A percentile compares a stretch with the other conserved stretches of the same genome.
Evolutionary conservation across 805 yeast genomes (phyloP).

Genomic region (Tetrapisispora arboricola): DNA sequence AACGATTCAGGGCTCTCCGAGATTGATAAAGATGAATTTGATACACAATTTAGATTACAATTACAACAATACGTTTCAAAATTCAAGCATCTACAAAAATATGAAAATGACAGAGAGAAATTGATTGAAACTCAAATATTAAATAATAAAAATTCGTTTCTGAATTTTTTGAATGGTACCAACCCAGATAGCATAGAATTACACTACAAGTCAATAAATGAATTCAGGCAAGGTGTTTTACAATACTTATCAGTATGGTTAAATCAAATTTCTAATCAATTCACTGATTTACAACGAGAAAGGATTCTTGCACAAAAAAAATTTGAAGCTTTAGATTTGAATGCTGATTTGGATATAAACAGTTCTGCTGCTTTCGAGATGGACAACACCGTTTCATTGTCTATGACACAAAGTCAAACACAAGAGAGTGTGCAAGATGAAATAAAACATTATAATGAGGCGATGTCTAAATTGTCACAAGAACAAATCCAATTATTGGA

Average conservation of each 20-base stretch:
- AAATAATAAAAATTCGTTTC: conserved; percentile 14
- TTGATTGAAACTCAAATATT: conserved; percentile 18
- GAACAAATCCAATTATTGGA: conserved; percentile 51
- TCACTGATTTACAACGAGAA: conserved; percentile 41
- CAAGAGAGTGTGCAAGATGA: conserved; percentile 25
- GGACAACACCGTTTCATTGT: neutral
- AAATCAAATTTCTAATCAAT: conserved; percentile 34
- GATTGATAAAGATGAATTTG: conserved; percentile 45
- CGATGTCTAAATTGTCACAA: conserved; percentile 31
- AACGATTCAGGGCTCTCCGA: conserved; percentile 28
- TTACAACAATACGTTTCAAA: conserved; percentile 43
- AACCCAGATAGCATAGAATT: conserved; percentile 30
- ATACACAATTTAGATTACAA: conserved; percentile 43
- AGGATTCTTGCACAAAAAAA: conserved; percentile 32
- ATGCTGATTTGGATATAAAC: conserved; percentile 5
- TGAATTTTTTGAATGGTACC: conserved; percentile 23
- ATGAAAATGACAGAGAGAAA: conserved; percentile 39
- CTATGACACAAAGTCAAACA: conserved; percentile 24
- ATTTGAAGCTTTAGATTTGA: conserved; percentile 25
- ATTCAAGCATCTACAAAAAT: conserved; percentile 38
- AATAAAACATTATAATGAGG: conserved; percentile 28
- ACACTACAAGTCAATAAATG: conserved; percentile 31
- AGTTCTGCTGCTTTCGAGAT: neutral
- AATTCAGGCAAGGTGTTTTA: conserved; percentile 41
- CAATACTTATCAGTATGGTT: conserved; percentile 38